Evolutionary conservation across 305 asterid species (phyloP).

Genomic region (Rubia peregrina): DNA sequence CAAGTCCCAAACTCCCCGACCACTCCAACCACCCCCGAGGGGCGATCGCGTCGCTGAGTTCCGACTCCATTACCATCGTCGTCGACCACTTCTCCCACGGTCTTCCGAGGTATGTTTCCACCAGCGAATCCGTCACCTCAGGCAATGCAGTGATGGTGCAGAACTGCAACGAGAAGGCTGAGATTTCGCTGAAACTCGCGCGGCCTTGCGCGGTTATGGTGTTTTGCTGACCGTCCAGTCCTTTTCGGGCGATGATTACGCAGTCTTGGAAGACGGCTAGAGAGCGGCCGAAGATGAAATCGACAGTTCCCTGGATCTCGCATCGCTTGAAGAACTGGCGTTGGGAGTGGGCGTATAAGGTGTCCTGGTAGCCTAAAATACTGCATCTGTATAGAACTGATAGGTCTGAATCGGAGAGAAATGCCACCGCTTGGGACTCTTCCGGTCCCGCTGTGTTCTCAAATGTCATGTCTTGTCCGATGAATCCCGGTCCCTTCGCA

Average conservation of each 20-base stretch:
- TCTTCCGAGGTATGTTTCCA: neutral
- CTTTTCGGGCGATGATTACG: neutral
- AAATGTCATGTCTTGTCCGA: neutral
- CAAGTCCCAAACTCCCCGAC: neutral
- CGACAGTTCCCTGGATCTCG: neutral
- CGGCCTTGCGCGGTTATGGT: conserved; percentile 1
- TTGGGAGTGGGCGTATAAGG: neutral
- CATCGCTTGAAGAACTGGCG: neutral
- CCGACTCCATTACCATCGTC: neutral
- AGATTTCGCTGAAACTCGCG: neutral
- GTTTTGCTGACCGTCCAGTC: neutral
- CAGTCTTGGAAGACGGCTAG: neutral
- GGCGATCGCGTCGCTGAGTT: neutral
- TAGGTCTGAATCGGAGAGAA: neutral
- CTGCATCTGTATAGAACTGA: neutral
- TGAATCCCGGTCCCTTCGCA: neutral
- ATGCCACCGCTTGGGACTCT: neutral
- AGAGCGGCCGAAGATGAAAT: conserved; percentile 5
- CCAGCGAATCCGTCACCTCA: neutral
- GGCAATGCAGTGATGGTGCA: neutral
- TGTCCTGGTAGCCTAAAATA: neutral
- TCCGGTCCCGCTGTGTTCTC: neutral
- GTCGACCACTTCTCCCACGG: neutral
- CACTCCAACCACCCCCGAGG: conserved; percentile 2
- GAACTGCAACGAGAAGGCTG: neutral